phyloP scores from a whole-genome alignment of 495 filamentous ascomycete genomes.

The Massariosphaeria phaeospora region DNA sequence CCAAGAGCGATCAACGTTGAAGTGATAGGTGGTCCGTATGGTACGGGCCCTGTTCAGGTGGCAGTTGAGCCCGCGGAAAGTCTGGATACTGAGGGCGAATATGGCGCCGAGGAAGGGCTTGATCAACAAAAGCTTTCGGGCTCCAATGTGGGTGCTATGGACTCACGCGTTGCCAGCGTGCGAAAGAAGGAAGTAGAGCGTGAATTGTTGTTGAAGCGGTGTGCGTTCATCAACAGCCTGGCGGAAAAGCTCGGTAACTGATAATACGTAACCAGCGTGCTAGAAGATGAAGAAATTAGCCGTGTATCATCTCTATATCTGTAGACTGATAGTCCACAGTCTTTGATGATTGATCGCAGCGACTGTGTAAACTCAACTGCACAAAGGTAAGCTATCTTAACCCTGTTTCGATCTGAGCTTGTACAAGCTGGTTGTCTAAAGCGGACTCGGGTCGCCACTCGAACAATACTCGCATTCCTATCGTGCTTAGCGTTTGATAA shows the following conservation, averaged over 20 bases:
- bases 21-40: constrained; percentile 3
- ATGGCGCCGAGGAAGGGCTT: background rate
- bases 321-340: no score
- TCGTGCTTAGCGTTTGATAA: no score
- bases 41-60: background rate
- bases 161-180: background rate
- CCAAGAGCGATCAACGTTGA: background rate
- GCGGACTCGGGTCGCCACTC: no score
- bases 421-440: no score
- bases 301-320: no score
- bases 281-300: background rate
- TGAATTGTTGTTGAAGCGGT: background rate
- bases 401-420: no score
- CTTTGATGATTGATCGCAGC: no score
- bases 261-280: no score
- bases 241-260: background rate
- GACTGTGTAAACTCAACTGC: no score
- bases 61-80: background rate
- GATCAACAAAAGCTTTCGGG: background rate
- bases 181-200: background rate
- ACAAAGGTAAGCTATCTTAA: no score
- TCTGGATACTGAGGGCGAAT: background rate
- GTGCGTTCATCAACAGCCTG: background rate
- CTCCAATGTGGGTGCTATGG: background rate
- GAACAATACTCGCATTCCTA: no score